Evolutionary conservation across 768 basidiomycete genomes (phyloP), one percentile per base, ranked within the genome.

Genomic region (Kondoa malvinella): DNA sequence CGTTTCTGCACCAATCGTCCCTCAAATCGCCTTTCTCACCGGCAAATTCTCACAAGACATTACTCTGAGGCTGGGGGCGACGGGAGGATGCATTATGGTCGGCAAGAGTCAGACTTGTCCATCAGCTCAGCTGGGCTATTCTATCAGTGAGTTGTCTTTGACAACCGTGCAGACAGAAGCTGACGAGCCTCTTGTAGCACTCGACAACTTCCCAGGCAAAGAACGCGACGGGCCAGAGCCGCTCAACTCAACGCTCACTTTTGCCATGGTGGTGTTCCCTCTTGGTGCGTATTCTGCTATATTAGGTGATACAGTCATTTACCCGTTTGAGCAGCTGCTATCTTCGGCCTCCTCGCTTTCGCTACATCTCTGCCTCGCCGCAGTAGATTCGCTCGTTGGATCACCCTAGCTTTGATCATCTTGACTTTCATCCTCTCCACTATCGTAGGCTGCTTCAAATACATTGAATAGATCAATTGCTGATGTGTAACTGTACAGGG

Each of bases 171-270:
- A 50, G 8, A 50, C 3, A 14, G 26, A 63, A 3, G 12, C 61
- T 32, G 33, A 63, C 8, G 12, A 3, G 16, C 33, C 17, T 16
- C 15, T 21, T 63, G 26, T 32, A 63, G 61, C 16, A 8, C n/a
- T 63, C 3, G 61, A 31, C 61, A 63, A 63, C 32, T 63, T 63
- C 61, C 61, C 61, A 16, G 61, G 61, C 16, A 27, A 33, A 8
- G 31, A 12, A 30, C 3, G 31, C 27, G 33, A 63, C 12, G 61
- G 61, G 3, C 26, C 15, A 12, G 27, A 27, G 8, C 61, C 61
- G 21, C 4, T 63, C 61, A 63, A 12, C 61, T 27, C 61, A 8
- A 27, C 21, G 29, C 30, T 63, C 61, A 63, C 29, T 33, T 63
- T 3, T 33, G 8, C 61, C 27, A 31, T 63, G 61, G 33, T 63